These are phyloP conservation scores for Rhodotorula sp. DNA, from an alignment of 1,284 basidiomycete species.

Conservation along the genomic window DNA sequence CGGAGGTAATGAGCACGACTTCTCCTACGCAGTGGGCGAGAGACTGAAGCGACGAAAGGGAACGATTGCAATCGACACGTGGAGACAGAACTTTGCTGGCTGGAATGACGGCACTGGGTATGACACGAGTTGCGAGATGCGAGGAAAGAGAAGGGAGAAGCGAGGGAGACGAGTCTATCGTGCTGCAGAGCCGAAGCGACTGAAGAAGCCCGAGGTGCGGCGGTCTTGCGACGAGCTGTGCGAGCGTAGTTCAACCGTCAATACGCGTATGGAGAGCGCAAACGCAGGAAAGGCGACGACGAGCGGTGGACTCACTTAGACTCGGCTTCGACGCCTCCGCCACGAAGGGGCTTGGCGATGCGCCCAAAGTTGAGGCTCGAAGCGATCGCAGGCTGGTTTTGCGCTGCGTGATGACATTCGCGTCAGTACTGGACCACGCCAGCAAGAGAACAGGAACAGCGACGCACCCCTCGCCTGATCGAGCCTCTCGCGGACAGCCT, in stretches of 20 bases:
- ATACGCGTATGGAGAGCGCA: neutral
- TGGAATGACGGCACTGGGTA: neutral
- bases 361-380: slow-evolving; percentile 80
- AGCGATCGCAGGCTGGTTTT: slow-evolving; percentile 61
- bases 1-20: neutral
- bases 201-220: slow-evolving; percentile 20
- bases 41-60: neutral
- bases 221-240: slow-evolving; percentile 1
- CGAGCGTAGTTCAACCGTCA: neutral
- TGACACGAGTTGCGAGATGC: neutral
- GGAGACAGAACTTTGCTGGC: neutral
- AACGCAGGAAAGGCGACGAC: too few species aligned
- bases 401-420: slow-evolving; percentile 54
- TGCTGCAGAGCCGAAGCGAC: slow-evolving; percentile 7
- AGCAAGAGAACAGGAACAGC: neutral
- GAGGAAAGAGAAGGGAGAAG: too few species aligned
- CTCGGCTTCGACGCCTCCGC: slow-evolving; percentile 56
- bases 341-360: slow-evolving; percentile 93
- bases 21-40: neutral
- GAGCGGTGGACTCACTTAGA: slow-evolving; percentile 3
- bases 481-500: slow-evolving; percentile 84
- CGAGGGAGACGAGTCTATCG: neutral
- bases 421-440: neutral
- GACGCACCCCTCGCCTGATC: slow-evolving; percentile 83
- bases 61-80: too few species aligned